phyloP scores from a whole-genome alignment of 257 asterid genomes.

The Scutellaria baicalensis region DNA sequence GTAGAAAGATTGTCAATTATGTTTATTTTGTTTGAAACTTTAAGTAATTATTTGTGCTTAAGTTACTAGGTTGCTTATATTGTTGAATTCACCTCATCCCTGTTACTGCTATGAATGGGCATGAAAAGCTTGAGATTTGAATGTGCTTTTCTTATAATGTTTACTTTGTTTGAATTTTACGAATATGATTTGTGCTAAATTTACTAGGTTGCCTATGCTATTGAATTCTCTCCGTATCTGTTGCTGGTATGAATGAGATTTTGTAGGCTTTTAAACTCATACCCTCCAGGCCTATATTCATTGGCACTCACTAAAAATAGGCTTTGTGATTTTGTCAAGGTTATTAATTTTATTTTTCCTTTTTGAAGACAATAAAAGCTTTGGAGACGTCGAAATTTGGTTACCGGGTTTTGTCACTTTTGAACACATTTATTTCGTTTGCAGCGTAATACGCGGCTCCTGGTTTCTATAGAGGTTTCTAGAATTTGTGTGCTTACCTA shows the following conservation, averaged over 20 bases:
- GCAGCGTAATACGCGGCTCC: neutral
- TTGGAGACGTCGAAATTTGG: neutral
- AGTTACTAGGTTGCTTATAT: neutral
- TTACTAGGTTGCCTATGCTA: neutral
- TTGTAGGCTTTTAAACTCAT: neutral
- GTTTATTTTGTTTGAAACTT: neutral
- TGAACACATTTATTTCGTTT: neutral
- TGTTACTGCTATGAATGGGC: neutral
- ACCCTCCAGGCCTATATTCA: neutral
- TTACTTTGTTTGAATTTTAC: neutral
- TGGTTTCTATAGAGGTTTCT: neutral
- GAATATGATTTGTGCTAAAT: neutral
- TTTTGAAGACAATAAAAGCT: neutral
- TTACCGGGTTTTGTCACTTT: slow-evolving; percentile 5
- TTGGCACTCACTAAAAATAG: neutral
- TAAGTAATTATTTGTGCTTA: neutral
- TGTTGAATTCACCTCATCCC: neutral
- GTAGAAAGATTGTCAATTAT: too few relatives aligned
- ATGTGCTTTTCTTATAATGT: neutral
- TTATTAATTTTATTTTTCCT: neutral
- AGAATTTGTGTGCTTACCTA: neutral
- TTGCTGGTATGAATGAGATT: neutral
- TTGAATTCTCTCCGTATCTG: neutral
- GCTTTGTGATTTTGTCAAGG: neutral
- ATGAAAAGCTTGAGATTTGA: neutral